Evolutionary conservation across 805 yeast genomes (phyloP).

Genomic region (Yarrowia divulgata): DNA sequence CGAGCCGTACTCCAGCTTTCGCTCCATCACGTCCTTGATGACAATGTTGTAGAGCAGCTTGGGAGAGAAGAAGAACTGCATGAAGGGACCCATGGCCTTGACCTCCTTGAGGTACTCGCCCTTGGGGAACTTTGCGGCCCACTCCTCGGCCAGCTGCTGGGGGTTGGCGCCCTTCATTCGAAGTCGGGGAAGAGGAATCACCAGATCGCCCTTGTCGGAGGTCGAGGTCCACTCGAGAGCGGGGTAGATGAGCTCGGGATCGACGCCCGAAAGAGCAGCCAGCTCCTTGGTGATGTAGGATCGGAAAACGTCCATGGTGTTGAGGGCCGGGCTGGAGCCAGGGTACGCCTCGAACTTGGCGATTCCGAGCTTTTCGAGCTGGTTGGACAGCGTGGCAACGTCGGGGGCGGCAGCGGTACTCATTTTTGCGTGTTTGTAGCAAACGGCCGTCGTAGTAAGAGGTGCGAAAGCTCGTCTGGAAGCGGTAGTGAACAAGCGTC

Average conservation of each 20-base stretch:
- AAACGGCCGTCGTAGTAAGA: neutral
- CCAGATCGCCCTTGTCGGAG: slow-evolving; percentile 89
- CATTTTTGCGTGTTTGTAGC: slow-evolving; percentile 1
- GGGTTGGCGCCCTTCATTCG: slow-evolving; percentile 86
- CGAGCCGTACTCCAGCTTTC: slow-evolving; percentile 70
- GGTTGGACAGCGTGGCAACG: slow-evolving; percentile 1
- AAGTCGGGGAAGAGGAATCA: slow-evolving; percentile 89
- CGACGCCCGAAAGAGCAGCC: slow-evolving; percentile 74
- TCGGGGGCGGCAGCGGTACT: slow-evolving; percentile 33
- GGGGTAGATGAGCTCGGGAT: slow-evolving; percentile 70
- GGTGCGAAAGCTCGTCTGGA: neutral
- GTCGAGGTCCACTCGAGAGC: slow-evolving; percentile 89
- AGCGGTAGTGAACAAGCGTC: slow-evolving; percentile 31
- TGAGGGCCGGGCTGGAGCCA: slow-evolving; percentile 76
- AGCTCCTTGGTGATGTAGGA: slow-evolving; percentile 85
- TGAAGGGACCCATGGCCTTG: slow-evolving; percentile 84
- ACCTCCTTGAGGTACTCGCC: slow-evolving; percentile 74
- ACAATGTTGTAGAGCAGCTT: slow-evolving; percentile 70
- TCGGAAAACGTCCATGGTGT: slow-evolving; percentile 87
- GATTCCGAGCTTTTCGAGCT: slow-evolving; percentile 41
- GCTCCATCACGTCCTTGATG: slow-evolving; percentile 69
- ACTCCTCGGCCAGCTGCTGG: slow-evolving; percentile 72
- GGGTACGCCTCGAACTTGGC: slow-evolving; percentile 44
- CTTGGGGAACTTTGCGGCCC: slow-evolving; percentile 79
- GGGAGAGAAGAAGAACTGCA: slow-evolving; percentile 85